These are phyloP conservation scores for Polyporus arcularius DNA, from an alignment of 768 basidiomycete genomes.

Conservation along the genomic window DNA sequence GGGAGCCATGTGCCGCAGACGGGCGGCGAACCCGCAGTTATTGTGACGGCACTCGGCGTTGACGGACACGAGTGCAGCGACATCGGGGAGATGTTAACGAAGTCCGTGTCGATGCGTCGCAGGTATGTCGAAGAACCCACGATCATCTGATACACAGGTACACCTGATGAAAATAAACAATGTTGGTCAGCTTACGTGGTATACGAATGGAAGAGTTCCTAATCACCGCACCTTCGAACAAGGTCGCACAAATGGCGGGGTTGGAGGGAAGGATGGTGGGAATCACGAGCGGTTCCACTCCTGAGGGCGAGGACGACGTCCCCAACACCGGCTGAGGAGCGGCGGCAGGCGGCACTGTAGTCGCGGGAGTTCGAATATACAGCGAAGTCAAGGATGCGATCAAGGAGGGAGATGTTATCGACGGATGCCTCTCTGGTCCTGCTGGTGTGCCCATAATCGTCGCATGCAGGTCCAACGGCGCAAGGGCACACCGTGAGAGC, in stretches of 20 bases:
- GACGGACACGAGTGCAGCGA: conserved; percentile 42
- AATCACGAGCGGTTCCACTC: conserved; percentile 50
- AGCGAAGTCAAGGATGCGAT: conserved; percentile 21
- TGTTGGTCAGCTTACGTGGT: conserved; percentile 20
- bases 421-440: conserved; percentile 7
- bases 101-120: conserved; percentile 78
- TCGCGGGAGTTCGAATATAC: conserved; percentile 10
- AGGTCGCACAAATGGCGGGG: conserved; percentile 65
- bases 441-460: neutral
- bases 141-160: conserved; percentile 72
- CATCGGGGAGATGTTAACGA: conserved; percentile 70
- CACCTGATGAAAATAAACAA: conserved; percentile 43
- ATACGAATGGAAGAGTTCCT: conserved; percentile 5
- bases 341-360: neutral
- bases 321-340: neutral
- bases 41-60: conserved; percentile 47
- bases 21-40: conserved; percentile 52
- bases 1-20: conserved; percentile 73
- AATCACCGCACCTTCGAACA: conserved; percentile 62
- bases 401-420: conserved; percentile 19
- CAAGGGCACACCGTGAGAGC: conserved; percentile 10
- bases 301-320: neutral
- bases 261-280: conserved; percentile 64
- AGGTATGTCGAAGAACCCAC: conserved; percentile 57
- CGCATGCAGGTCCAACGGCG: conserved; percentile 11